Evolutionary conservation across 2,329 filamentous ascomycete species (phyloP).

Genomic region (Aspergillus ruber): DNA sequence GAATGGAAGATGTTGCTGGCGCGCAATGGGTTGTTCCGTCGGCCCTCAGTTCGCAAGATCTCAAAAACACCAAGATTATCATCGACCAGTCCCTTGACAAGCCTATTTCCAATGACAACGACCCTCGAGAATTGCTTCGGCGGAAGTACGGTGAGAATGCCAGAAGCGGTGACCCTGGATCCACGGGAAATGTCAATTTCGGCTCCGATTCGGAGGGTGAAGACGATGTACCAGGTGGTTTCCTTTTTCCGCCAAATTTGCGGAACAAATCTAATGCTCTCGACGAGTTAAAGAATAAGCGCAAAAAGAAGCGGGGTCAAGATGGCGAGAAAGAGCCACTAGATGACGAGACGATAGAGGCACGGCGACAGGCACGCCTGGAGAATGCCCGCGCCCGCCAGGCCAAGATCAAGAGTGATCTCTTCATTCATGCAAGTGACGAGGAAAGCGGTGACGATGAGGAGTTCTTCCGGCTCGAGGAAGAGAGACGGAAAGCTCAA

Average conservation of each 20-base stretch:
- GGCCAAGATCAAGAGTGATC: slow-evolving; percentile 72
- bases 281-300: slow-evolving; percentile 55
- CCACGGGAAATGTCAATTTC: slow-evolving; percentile 50
- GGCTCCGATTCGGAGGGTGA: slow-evolving; percentile 65
- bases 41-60: slow-evolving; percentile 54
- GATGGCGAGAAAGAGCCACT: slow-evolving; percentile 49
- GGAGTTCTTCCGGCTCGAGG: slow-evolving; percentile 73
- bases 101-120: slow-evolving; percentile 66
- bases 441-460: slow-evolving; percentile 75
- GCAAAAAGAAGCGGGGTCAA: slow-evolving; percentile 51
- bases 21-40: slow-evolving; percentile 73
- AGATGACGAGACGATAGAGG: slow-evolving; percentile 55
- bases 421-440: slow-evolving; percentile 76
- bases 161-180: slow-evolving; percentile 23
- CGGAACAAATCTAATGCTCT: slow-evolving; percentile 47
- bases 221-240: slow-evolving; percentile 50
- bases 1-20: slow-evolving; percentile 64
- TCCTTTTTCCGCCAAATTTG: slow-evolving; percentile 58
- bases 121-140: slow-evolving; percentile 72
- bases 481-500: slow-evolving; percentile 56
- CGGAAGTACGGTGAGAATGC: slow-evolving; percentile 52
- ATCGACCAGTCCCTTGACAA: slow-evolving; percentile 74
- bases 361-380: slow-evolving; percentile 55
- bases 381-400: slow-evolving; percentile 70
- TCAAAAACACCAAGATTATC: slow-evolving; percentile 63